phyloP scores from a whole-genome alignment of 1,284 basidiomycete species.

The Cutaneotrichosporon dermatis region DNA sequence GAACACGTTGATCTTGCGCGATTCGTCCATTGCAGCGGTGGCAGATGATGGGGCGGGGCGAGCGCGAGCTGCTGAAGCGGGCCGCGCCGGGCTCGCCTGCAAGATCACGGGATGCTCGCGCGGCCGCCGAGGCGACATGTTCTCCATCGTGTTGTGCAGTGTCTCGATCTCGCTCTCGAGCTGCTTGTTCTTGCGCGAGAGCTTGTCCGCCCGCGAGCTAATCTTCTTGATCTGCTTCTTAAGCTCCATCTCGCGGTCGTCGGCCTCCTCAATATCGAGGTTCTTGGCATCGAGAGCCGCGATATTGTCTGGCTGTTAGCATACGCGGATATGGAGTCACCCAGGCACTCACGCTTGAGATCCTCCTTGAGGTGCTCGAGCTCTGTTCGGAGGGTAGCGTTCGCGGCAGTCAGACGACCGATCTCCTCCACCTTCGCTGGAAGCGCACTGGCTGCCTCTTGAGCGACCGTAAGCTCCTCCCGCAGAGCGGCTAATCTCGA shows the following conservation, averaged over 20 bases:
- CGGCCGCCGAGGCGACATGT: conserved; percentile 1
- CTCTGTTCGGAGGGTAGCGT: conserved; percentile 22
- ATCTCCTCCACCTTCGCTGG: conserved; percentile 5
- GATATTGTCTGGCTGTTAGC: not conserved
- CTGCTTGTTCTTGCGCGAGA: conserved; percentile 12
- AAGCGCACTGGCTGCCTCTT: not conserved
- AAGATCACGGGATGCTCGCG: not conserved
- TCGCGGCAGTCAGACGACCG: conserved; percentile 28
- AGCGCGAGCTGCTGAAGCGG: not conserved
- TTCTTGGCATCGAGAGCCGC: conserved; percentile 11
- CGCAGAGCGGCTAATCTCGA: conserved; percentile 5
- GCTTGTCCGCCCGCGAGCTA: conserved; percentile 8
- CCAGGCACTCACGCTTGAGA: conserved; percentile 3
- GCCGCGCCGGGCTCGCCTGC: not conserved
- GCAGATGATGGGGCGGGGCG: not conserved
- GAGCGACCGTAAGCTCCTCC: conserved; percentile 6
- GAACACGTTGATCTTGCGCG: too few relatives aligned
- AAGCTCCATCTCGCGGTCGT: conserved; percentile 19
- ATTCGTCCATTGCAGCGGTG: too few relatives aligned
- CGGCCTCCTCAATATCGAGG: conserved; percentile 21
- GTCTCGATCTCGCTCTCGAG: conserved; percentile 13
- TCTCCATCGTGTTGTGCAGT: conserved; percentile 3
- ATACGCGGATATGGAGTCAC: too few relatives aligned
- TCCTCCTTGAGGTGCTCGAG: conserved; percentile 18
- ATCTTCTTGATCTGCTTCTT: conserved; percentile 15